Base-by-base conservation (phyloP, 139 green algal species). In the Chlamydomonas applanata region DNA sequence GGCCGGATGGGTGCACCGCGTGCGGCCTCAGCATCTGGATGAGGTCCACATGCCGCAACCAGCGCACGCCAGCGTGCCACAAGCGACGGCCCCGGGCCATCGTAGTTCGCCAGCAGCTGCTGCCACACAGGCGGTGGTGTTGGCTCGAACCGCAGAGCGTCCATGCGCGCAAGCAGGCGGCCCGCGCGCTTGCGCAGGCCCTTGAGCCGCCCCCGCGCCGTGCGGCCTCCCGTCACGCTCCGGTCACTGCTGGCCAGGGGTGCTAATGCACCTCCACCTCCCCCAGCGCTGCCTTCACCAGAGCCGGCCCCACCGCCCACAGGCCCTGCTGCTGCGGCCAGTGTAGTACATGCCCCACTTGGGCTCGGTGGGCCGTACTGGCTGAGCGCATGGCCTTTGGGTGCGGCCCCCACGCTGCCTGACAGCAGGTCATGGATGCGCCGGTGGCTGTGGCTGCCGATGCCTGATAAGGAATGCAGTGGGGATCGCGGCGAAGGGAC, bases 131-230 rank as follows among this genome's bases (percentile, higher is more conserved):
- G 17, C 14, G 64, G 40, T 25, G 44, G n/a, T 25, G 30, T 54
- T 22, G 22, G 61, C 40, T 22, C 34, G 14, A 32, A 25, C 79
- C 63, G 45, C 19, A 72, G 70, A 34, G 46, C n/a, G 34, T 76
- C 70, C 25, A 85, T 60, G 29, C 74, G 65, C 16, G 45, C 40
- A 24, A 78, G 61, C 11, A 77, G 54, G 72, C 82, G 87, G 44
- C 72, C 79, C 22, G 68, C 73, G 2, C 81, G 52, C 30, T 79
- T 76, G 60, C 81, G 75, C 63, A 86, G 75, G 56, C 81, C 80
- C 69, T 85, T 89, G n/a, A 87, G 74, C 57, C 71, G 64, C 3
- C 30, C 30, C 22, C 29, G n/a, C 3, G 59, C 59, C 4, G 11
- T 66, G 3, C 11, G 17, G 24, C n/a, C 59, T 9, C 59, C 59